Evolutionary conservation across 2,329 filamentous ascomycete species (phyloP), one percentile per base, ranked within the genome.

Genomic region (Pseudogymnoascus sp.): DNA sequence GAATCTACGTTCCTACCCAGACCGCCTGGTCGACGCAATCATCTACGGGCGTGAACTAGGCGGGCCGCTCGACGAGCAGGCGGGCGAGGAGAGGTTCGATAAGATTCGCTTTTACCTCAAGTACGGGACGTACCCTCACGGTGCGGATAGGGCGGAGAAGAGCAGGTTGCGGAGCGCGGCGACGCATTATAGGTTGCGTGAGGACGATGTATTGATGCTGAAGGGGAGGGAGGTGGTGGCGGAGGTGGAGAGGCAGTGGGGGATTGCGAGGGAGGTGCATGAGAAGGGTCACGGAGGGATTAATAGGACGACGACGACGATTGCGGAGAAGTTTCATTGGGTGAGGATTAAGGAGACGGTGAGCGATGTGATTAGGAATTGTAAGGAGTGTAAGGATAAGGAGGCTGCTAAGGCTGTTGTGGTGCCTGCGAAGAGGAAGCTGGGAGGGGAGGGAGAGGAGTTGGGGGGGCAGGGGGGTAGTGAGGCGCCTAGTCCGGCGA

Each of bases 101-200:
- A 97, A 97, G 81, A 97, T 97, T 73, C 89, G 92, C 71, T 97
- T 90, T 79, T 97, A 97, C 76, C 86, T 97, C 71, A 95, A 96
- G 76, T 91, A 92, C 74, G 88, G 88, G 71, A 91, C 92, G 74
- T 97, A 99, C 74, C 94, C 94, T 63, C 87, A 88, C 69, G 93
- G 92, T 65, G 92, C 93, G 71, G 92, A 97, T 79, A 86, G 93
- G 63, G 92, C 92, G 62, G 94, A 97, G 76, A 97, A 97, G 83
- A 93, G 88, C 76, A 89, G 93, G 68, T 85, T 99, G 61, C 86
- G 94, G 69, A 96, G 90, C 75, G 92, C 93, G 57, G 92, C 92
- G 39, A 96, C 92, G 18, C 93, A 97, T 76, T 97, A 97, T 79
- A 94, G 94, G 75, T 85, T 97, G 35, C 75, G 86, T 68, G 74